Conservation (phyloP, 2,329 filamentous ascomycete species). For the Colletotrichum sublineola region DNA sequence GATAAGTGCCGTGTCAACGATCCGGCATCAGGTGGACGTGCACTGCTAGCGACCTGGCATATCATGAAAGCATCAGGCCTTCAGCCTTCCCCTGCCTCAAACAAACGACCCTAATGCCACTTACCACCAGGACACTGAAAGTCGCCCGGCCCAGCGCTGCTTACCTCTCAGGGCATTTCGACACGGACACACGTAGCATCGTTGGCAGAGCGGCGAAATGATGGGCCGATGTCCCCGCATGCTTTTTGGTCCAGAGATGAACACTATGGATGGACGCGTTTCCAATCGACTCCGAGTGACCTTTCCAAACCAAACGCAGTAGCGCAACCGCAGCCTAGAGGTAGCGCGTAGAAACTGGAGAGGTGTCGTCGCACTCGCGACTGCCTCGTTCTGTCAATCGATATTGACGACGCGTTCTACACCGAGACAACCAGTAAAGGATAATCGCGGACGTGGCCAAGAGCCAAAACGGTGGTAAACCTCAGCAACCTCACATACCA, state of each 20-base stretch:
- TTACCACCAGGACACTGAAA: neutral
- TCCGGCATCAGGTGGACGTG: neutral
- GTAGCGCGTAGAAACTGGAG: neutral
- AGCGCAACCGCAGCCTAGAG: neutral
- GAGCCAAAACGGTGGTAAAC: neutral
- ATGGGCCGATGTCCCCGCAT: neutral
- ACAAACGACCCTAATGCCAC: neutral
- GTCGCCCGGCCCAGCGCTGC: neutral
- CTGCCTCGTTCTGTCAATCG: neutral
- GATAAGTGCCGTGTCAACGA: neutral
- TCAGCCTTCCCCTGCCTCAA: neutral
- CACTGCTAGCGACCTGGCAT: neutral
- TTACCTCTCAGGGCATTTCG: too few relatives aligned
- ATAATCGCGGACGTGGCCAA: neutral
- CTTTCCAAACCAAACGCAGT: neutral
- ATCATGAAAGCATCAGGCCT: neutral
- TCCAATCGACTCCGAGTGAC: neutral
- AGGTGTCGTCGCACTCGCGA: neutral
- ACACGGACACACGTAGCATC: neutral
- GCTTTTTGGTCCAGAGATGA: neutral
- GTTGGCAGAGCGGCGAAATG: slow-evolving; percentile 8
- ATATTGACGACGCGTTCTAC: neutral
- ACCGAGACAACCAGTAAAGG: neutral
- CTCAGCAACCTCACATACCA: neutral
- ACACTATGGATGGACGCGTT: neutral